A percentile compares a stretch with the other conserved stretches of the same genome.
Evolutionary conservation across 306 rosid genomes (phyloP).

Genomic region (Coriaria nepalensis): DNA sequence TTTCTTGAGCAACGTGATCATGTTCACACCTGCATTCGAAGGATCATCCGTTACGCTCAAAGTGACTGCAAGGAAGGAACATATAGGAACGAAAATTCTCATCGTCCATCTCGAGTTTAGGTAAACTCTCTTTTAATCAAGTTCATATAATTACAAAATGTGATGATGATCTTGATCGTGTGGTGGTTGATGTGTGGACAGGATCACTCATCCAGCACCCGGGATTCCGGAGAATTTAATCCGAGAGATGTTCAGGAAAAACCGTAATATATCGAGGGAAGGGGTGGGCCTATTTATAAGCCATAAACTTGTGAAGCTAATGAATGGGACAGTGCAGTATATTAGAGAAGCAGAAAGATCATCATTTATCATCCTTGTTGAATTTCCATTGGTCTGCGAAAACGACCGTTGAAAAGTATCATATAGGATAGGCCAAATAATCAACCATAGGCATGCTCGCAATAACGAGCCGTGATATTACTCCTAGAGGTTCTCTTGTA

Average conservation of each 20-base stretch:
- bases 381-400: conserved; percentile 21
- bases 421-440: background rate
- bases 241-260: conserved; percentile 25
- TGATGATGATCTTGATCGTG: conserved; percentile 1
- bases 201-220: conserved; percentile 27
- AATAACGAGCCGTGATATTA: no score
- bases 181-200: conserved; percentile 5
- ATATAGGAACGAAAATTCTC: conserved; percentile 23
- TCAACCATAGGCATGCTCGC: no score
- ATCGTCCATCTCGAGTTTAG: conserved; percentile 30
- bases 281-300: conserved; percentile 25
- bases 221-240: conserved; percentile 27
- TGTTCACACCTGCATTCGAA: conserved; percentile 20
- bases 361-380: conserved; percentile 21
- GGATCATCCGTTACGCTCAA: conserved; percentile 15
- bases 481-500: no score
- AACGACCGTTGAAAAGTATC: background rate
- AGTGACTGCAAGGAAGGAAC: conserved; percentile 20
- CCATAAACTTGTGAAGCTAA: conserved; percentile 31
- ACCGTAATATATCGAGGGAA: conserved; percentile 19
- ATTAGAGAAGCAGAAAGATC: conserved; percentile 24
- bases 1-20: conserved; percentile 19
- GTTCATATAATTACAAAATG: background rate
- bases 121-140: conserved; percentile 5
- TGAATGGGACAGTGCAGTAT: conserved; percentile 36